Conservation (phyloP, 1,284 basidiomycete genomes). For the Limonomyces culmigenus region DNA sequence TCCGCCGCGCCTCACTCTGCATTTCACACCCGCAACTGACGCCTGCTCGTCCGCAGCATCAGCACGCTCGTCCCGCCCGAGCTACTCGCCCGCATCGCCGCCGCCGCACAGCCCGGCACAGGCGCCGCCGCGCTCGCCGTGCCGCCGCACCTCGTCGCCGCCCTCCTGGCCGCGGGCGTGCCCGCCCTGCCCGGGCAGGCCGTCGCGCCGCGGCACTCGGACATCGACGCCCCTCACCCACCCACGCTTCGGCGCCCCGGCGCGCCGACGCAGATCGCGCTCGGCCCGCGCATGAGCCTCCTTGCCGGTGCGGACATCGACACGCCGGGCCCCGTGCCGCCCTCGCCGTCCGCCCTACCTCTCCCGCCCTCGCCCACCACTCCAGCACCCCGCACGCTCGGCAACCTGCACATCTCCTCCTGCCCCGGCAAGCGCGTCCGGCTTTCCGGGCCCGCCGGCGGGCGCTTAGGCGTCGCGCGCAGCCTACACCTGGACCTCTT, state of each 20-base stretch:
- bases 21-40: constrained; percentile 26
- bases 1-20: constrained; percentile 24
- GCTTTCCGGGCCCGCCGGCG: constrained; percentile 20
- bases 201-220: background rate
- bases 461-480: constrained; percentile 75
- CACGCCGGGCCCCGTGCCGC: background rate
- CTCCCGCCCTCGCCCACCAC: background rate
- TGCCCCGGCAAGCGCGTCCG: constrained; percentile 99
- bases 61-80: constrained; percentile 11
- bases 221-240: background rate
- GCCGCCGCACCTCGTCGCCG: constrained; percentile 5
- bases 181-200: constrained; percentile 6
- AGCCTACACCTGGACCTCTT: constrained; percentile 65
- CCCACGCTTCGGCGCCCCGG: background rate
- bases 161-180: constrained; percentile 8
- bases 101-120: constrained; percentile 4
- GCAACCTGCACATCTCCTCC: constrained; percentile 83
- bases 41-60: constrained; percentile 22
- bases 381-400: constrained; percentile 32
- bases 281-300: background rate
- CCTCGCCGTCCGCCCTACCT: background rate
- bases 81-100: constrained; percentile 2
- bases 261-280: background rate
- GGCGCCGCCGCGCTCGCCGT: constrained; percentile 6
- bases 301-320: background rate